These are phyloP conservation scores for Neopestalotiopsis rosae DNA, from an alignment of 2,329 filamentous ascomycete genomes.

Conservation along the genomic window DNA sequence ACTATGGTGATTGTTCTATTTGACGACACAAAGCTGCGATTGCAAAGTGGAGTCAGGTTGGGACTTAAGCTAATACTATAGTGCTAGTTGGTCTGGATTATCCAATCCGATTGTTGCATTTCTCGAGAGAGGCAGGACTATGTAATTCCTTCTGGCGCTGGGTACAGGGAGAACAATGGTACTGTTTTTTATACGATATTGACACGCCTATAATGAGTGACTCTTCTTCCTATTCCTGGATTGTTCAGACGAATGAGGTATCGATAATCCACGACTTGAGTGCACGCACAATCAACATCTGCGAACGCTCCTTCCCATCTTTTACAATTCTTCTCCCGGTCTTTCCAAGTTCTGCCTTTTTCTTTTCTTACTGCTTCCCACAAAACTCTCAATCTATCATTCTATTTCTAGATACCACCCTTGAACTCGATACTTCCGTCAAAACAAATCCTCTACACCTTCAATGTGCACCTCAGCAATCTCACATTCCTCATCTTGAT, in stretches of 20 bases:
- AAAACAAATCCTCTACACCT: neutral
- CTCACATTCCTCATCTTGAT: neutral
- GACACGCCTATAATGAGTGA: too few relatives aligned
- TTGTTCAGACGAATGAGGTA: too few relatives aligned
- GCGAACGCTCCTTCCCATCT: neutral
- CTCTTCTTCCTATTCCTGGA: too few relatives aligned
- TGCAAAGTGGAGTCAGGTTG: neutral
- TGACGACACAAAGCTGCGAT: neutral
- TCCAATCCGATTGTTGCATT: neutral
- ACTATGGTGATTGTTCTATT: too few relatives aligned
- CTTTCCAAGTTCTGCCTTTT: neutral
- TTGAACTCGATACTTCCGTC: neutral
- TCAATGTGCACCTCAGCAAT: neutral
- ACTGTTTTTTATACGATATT: too few relatives aligned
- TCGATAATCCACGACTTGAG: neutral
- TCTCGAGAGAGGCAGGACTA: too few relatives aligned
- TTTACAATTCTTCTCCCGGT: neutral
- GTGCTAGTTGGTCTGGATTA: neutral
- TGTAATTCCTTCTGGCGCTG: too few relatives aligned
- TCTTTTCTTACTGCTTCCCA: neutral
- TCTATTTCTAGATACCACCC: too few relatives aligned
- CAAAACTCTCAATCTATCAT: neutral
- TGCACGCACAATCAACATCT: neutral
- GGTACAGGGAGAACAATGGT: too few relatives aligned
- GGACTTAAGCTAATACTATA: too few relatives aligned